Percentiles rank a stretch among this genome's conserved stretches.
Conservation (phyloP, 225 moss, liverwort and hornwort genomes). For the Antitrichia curtipendula region DNA sequence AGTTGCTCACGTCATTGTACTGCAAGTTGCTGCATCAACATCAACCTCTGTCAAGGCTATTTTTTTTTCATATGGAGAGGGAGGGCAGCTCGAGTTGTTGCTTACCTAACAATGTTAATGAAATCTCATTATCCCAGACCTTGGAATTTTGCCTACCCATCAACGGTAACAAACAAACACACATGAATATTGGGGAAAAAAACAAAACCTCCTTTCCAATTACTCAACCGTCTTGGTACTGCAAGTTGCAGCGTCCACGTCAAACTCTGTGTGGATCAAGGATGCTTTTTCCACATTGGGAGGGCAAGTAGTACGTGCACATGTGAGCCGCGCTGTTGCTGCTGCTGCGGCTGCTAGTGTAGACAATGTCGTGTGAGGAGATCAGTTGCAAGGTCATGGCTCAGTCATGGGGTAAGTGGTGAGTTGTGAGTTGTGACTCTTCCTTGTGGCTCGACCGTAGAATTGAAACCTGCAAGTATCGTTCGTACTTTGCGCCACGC, state of each 20-base stretch:
- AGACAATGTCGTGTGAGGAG: neutral
- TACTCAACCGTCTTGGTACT: neutral
- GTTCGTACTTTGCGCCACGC: neutral
- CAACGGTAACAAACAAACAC: no score
- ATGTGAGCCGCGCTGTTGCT: neutral
- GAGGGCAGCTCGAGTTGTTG: neutral
- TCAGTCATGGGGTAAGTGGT: neutral
- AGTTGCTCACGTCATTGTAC: neutral
- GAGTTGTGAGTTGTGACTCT: neutral
- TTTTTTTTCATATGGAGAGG: neutral
- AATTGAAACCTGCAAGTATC: neutral
- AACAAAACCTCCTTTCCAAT: rapidly evolving
- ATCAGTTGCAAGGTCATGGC: neutral
- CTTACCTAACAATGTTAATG: neutral
- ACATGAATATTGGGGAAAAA: neutral
- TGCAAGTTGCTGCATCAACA: neutral
- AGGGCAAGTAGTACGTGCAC: neutral
- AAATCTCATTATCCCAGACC: neutral
- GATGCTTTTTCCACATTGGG: neutral
- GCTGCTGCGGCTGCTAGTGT: neutral
- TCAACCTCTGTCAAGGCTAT: neutral
- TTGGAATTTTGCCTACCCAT: neutral
- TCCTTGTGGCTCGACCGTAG: neutral
- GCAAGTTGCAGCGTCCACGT: neutral
- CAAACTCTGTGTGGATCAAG: neutral